Evolutionary conservation across 106 monocot species (phyloP).

Genomic region (Triglochin maritima): DNA sequence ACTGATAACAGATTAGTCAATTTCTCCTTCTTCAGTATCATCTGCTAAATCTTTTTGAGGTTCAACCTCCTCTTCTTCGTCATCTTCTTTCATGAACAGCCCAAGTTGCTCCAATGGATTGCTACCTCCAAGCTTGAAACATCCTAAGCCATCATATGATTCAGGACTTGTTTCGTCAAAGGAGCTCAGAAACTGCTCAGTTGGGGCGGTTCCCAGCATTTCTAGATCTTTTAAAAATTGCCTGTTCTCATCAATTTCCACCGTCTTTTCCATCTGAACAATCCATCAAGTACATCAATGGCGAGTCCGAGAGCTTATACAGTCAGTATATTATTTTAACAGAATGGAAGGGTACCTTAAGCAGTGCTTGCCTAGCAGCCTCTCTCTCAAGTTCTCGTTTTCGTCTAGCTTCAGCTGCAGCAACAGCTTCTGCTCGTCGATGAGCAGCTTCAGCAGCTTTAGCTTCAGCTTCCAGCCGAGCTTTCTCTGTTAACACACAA

Average conservation of each 20-base stretch:
- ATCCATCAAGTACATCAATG: background rate
- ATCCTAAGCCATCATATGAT: conserved; percentile 35
- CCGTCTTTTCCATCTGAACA: conserved; percentile 84
- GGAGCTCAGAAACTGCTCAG: conserved; percentile 27
- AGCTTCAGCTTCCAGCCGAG: conserved; percentile 72
- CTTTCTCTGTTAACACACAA: conserved; percentile 42
- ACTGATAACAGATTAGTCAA: conserved; percentile 24
- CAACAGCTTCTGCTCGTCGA: conserved; percentile 51
- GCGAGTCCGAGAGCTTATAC: background rate
- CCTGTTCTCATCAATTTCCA: conserved; percentile 70
- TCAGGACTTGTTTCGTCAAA: conserved; percentile 39
- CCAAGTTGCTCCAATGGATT: conserved; percentile 87
- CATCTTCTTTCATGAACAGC: conserved; percentile 71
- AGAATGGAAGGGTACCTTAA: conserved; percentile 32
- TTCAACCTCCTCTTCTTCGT: conserved; percentile 61
- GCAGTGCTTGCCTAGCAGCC: conserved; percentile 76
- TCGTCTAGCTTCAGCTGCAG: conserved; percentile 71
- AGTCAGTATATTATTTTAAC: background rate
- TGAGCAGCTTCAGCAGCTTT: conserved; percentile 75
- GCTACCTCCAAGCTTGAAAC: conserved; percentile 43
- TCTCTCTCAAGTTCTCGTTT: conserved; percentile 72
- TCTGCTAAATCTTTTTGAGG: background rate
- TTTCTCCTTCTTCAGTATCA: conserved; percentile 86
- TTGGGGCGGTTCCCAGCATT: conserved; percentile 46
- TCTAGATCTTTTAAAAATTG: conserved; percentile 59